Conservation (phyloP, 176 grass and related monocot species). For the Juncus effusus region DNA sequence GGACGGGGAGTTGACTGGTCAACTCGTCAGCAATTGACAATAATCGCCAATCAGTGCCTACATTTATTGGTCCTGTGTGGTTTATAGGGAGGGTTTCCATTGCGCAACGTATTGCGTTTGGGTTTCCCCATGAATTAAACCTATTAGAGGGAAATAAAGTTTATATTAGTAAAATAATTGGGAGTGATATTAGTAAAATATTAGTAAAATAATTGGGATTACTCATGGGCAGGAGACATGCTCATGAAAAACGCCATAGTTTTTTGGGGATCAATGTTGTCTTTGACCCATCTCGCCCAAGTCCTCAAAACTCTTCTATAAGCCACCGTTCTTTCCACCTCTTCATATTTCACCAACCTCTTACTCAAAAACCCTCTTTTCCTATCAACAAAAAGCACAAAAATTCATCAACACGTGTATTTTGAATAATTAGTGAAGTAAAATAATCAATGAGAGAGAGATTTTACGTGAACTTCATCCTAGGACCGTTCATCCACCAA, state of each 20-base stretch:
- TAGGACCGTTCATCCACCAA: constrained; percentile 66
- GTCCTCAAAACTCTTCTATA: constrained; percentile 65
- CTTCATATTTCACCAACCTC: constrained; percentile 50
- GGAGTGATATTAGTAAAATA: not conserved
- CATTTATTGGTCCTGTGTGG: constrained; percentile 40
- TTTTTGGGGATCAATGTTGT: constrained; percentile 57
- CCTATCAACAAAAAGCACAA: constrained; percentile 37
- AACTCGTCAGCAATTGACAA: constrained; percentile 43
- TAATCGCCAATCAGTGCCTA: constrained; percentile 87
- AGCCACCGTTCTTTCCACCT: constrained; percentile 53
- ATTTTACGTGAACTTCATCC: constrained; percentile 54
- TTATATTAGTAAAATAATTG: not conserved
- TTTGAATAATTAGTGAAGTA: not conserved
- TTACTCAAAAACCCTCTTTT: constrained; percentile 47
- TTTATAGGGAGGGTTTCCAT: constrained; percentile 74
- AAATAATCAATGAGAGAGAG: constrained; percentile 3
- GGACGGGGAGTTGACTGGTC: constrained; percentile 56
- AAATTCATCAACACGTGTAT: not conserved
- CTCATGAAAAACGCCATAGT: constrained; percentile 84
- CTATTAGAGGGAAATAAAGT: constrained; percentile 26
- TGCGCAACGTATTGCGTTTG: constrained; percentile 78
- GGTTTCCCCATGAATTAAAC: constrained; percentile 67
- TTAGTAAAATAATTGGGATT: constrained; percentile 13
- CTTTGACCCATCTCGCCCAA: constrained; percentile 81
- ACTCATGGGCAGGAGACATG: constrained; percentile 75